Conservation (phyloP, 2,329 filamentous ascomycete genomes). For the Endoconidiophora laricicola region DNA sequence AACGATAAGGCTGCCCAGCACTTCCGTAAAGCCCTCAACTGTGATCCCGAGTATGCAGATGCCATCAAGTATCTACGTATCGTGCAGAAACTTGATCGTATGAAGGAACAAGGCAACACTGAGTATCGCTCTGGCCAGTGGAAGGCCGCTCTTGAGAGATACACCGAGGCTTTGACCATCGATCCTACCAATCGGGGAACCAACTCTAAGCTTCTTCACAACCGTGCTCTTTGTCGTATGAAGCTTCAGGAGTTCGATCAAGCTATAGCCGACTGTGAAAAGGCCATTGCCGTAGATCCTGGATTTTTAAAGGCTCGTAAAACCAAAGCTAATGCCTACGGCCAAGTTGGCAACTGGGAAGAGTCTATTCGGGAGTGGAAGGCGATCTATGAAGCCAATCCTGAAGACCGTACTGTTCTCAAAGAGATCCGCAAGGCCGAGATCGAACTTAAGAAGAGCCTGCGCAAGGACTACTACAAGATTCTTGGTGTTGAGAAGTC, state of each 20-base stretch:
- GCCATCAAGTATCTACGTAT: slow-evolving; percentile 78
- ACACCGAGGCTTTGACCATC: slow-evolving; percentile 65
- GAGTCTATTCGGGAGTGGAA: slow-evolving; percentile 83
- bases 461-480: slow-evolving; percentile 98
- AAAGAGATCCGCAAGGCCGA: slow-evolving; percentile 84
- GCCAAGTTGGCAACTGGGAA: slow-evolving; percentile 78
- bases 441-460: slow-evolving; percentile 91
- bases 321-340: slow-evolving; percentile 81
- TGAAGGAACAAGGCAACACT: slow-evolving; percentile 83
- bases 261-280: slow-evolving; percentile 74
- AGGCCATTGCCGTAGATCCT: slow-evolving; percentile 67
- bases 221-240: slow-evolving; percentile 71
- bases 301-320: slow-evolving; percentile 80
- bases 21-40: slow-evolving; percentile 74
- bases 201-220: slow-evolving; percentile 88
- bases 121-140: slow-evolving; percentile 77
- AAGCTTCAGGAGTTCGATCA: slow-evolving; percentile 70
- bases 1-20: slow-evolving; percentile 89
- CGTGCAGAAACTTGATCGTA: slow-evolving; percentile 80
- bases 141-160: slow-evolving; percentile 68
- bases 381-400: slow-evolving; percentile 64
- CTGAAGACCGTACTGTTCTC: slow-evolving; percentile 59
- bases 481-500: slow-evolving; percentile 81
- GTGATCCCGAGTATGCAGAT: slow-evolving; percentile 80
- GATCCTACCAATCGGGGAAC: slow-evolving; percentile 81